Conservation (phyloP, 2,329 filamentous ascomycete genomes). For the Cryphonectria naterciae region DNA sequence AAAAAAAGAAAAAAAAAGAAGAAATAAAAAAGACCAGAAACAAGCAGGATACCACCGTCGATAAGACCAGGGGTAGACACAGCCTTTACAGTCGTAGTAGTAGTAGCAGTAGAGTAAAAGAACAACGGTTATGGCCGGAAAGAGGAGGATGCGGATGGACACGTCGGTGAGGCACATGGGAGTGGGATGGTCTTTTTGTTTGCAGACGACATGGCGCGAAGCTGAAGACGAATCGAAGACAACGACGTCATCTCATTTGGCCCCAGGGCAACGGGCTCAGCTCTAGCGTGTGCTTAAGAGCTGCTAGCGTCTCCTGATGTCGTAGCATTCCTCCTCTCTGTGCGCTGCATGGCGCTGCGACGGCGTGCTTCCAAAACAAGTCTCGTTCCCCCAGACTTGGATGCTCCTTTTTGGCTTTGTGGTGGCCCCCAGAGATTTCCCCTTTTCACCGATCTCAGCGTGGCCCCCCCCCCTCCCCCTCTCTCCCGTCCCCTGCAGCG, state of each 20-base stretch:
- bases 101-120: not conserved
- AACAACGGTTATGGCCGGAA: not conserved
- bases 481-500: not conserved
- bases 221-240: constrained; percentile 12
- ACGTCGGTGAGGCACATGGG: not conserved
- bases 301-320: not conserved
- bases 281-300: not conserved
- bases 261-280: not conserved
- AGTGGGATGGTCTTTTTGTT: constrained; percentile 6
- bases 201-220: constrained; percentile 7
- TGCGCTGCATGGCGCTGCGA: constrained; percentile 6
- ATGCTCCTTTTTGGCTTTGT: not conserved
- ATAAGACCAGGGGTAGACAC: not conserved
- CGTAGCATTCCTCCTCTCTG: constrained; percentile 2
- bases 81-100: not conserved
- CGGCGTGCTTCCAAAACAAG: not conserved
- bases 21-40: not conserved
- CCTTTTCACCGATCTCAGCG: not conserved
- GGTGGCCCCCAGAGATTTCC: not conserved
- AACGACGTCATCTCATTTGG: constrained; percentile 12
- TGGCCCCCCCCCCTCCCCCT: not conserved
- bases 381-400: not conserved
- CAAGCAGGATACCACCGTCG: not conserved
- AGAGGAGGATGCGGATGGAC: not conserved
- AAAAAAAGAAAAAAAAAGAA: not conserved